Percentiles rank a stretch among this genome's conserved stretches.
Evolutionary conservation across 1,139 yeast species (phyloP).

Genomic region (Waltiozyma sp.): DNA sequence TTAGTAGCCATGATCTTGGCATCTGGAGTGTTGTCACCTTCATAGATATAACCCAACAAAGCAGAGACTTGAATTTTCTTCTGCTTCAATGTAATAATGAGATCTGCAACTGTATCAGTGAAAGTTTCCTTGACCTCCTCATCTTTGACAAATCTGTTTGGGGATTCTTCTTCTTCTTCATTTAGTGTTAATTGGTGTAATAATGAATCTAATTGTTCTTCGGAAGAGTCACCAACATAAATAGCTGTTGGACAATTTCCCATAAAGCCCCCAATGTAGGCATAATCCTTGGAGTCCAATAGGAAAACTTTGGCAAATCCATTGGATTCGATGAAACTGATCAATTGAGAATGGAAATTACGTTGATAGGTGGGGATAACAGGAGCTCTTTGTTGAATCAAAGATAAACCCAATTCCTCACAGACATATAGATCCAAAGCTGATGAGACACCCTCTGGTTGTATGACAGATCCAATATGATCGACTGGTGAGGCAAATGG

Average conservation of each 20-base stretch:
- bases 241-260: conserved; percentile 17
- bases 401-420: conserved; percentile 30
- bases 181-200: background rate
- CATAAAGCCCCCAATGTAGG: conserved; percentile 25
- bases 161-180: conserved; percentile 7
- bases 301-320: conserved; percentile 40
- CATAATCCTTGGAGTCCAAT: conserved; percentile 67
- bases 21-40: conserved; percentile 79
- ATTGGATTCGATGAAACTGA: conserved; percentile 42
- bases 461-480: conserved; percentile 17
- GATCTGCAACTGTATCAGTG: conserved; percentile 5
- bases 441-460: conserved; percentile 28
- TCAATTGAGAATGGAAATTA: conserved; percentile 31
- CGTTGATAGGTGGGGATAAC: conserved; percentile 53
- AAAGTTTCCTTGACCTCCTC: conserved; percentile 2
- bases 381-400: conserved; percentile 80
- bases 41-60: conserved; percentile 49
- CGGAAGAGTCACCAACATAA: conserved; percentile 12
- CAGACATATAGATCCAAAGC: conserved; percentile 51
- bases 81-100: conserved; percentile 3
- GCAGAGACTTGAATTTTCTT: conserved; percentile 4
- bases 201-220: background rate
- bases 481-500: conserved; percentile 85
- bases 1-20: conserved; percentile 46
- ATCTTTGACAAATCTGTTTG: conserved; percentile 6